Evolutionary conservation across 2,329 filamentous ascomycete genomes (phyloP), one percentile per base, ranked within the genome.

Genomic region (Plenodomus biglobosus): DNA sequence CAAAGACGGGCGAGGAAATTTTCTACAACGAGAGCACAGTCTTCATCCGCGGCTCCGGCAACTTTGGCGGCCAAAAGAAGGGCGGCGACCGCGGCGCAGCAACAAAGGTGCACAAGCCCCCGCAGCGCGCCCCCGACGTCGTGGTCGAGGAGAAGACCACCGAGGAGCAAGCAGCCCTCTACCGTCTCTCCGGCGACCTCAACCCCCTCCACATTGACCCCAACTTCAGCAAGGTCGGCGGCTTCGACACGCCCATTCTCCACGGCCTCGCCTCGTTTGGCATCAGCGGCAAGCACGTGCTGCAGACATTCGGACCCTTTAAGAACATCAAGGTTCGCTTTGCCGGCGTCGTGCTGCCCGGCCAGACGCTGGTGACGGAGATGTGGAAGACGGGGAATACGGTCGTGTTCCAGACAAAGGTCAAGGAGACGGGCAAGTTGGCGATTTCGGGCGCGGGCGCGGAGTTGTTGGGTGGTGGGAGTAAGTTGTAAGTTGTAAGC

Each of bases 141-240:
- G 85, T 95, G 1, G 84, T 92, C 16, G 91, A 96, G 78, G 87
- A 90, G 74, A 84, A 84, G 74, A 97, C 94, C 3, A 87, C 83
- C 0, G 87, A 92, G 64, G 91, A 96, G 66, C 92, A 97, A 77
- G 94, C 94, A 7, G 91, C 90, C 8, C 75, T 99, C 46, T 99
- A 99, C 81, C 85, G 94, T 34, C 79, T 99, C 44, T 94, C 88
- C 62, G 94, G 94, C 41, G 94, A 99, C 75, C 87, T 92, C 69
- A 97, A 99, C 79, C 94, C 94, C 13, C 85, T 99, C 1, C 94
- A 99, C 77, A 87, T 99, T 54, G 94, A 99, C 73, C 94, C 94
- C 1, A 82, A 85, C 41, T 97, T 99, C 75, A 90, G 90, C 76
- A 94, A 94, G 78, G 86, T 95, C 62, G 94, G 92, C 50, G 94